Conservation (phyloP, 1,139 yeast genomes). For the Saccharomycopsis crataegensis region DNA sequence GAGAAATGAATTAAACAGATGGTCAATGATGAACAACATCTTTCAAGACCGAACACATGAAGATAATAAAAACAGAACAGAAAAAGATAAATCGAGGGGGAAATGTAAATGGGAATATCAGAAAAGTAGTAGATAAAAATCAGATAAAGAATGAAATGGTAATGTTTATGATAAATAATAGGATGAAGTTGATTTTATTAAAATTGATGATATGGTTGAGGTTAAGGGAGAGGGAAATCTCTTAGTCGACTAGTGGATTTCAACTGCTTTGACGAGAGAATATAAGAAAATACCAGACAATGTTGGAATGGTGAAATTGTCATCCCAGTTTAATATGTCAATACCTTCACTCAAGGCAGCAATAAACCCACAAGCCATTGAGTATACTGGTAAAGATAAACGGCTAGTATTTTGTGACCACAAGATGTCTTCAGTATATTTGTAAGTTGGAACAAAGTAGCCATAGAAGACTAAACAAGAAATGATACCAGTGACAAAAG, state of each 20-base stretch:
- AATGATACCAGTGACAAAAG: constrained; percentile 64
- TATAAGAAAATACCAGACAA: constrained; percentile 61
- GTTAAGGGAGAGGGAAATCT: no score
- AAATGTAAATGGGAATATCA: no score
- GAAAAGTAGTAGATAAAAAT: no score
- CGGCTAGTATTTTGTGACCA: constrained; percentile 61
- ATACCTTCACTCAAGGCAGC: constrained; percentile 86
- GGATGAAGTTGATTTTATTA: not conserved
- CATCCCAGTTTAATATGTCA: constrained; percentile 71
- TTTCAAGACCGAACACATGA: not conserved
- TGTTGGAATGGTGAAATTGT: constrained; percentile 89
- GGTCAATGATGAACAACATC: not conserved
- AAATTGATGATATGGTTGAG: not conserved
- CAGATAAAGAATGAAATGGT: not conserved
- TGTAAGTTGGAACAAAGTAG: constrained; percentile 57
- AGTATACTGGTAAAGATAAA: constrained; percentile 43
- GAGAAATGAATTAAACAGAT: not conserved
- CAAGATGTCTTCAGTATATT: constrained; percentile 44
- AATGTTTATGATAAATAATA: not conserved
- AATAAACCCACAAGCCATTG: constrained; percentile 64
- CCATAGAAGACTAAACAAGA: constrained; percentile 67
- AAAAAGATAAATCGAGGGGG: not conserved
- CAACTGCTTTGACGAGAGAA: constrained; percentile 34
- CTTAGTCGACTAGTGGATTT: not conserved
- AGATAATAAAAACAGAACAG: not conserved